These are phyloP conservation scores for Agaricus subrufescens DNA, from an alignment of 768 basidiomycete species.

Conservation along the genomic window DNA sequence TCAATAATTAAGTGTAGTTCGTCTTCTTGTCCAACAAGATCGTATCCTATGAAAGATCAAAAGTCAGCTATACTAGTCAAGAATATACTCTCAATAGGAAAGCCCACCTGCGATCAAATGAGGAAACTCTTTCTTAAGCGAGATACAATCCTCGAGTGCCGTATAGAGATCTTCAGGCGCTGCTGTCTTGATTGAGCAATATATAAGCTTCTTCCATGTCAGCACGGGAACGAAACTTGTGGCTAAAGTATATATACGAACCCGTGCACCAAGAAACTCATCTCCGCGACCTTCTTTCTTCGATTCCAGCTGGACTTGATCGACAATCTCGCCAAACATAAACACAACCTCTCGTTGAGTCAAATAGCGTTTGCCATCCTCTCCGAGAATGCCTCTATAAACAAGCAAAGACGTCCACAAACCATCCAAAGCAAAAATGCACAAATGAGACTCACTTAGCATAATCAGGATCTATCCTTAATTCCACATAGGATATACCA, in stretches of 20 bases:
- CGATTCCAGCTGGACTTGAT: constrained; percentile 50
- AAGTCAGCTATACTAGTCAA: background rate
- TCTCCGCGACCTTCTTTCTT: constrained; percentile 46
- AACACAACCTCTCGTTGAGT: constrained; percentile 56
- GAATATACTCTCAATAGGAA: background rate
- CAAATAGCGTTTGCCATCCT: constrained; percentile 51
- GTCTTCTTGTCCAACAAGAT: constrained; percentile 78
- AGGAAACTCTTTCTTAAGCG: constrained; percentile 69
- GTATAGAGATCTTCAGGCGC: constrained; percentile 52
- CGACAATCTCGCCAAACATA: constrained; percentile 46
- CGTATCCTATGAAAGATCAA: constrained; percentile 50
- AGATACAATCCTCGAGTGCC: constrained; percentile 73
- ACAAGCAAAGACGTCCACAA: background rate
- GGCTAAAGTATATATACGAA: constrained; percentile 18
- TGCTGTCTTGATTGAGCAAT: constrained; percentile 55
- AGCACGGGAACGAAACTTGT: background rate
- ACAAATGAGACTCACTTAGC: constrained; percentile 35
- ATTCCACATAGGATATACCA: constrained; percentile 68
- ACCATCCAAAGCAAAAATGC: background rate
- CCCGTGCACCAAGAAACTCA: constrained; percentile 65
- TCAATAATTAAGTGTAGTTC: constrained; percentile 50
- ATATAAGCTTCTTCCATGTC: constrained; percentile 53
- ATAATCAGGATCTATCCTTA: constrained; percentile 57
- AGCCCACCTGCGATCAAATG: constrained; percentile 58
- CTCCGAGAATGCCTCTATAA: constrained; percentile 49